A percentile compares a stretch with the other conserved stretches of the same genome.
phyloP scores from a whole-genome alignment of 345 rosid genomes.

The Toxicodendron radicans region DNA sequence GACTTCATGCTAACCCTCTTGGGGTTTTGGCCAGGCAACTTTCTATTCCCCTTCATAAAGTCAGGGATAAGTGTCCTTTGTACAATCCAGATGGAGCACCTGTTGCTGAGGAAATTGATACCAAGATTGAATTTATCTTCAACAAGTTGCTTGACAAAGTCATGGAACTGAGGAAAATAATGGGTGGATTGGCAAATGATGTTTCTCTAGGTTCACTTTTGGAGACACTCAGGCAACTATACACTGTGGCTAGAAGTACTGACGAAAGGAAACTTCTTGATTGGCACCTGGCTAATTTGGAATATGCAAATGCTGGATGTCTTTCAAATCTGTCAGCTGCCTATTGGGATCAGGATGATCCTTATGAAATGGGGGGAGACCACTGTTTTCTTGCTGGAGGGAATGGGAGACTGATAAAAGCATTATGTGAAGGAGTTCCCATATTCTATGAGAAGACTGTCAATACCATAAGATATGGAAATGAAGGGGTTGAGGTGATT shows the following conservation, averaged over 20 bases:
- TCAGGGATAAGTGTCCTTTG: constrained; percentile 85
- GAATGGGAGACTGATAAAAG: constrained; percentile 83
- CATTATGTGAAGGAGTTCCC: constrained; percentile 80
- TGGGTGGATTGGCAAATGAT: constrained; percentile 61
- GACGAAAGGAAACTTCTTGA: constrained; percentile 81
- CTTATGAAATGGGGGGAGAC: constrained; percentile 99
- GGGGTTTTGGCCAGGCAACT: constrained; percentile 98
- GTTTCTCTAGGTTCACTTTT: constrained; percentile 79
- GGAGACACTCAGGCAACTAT: constrained; percentile 74
- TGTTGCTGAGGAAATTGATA: constrained; percentile 65
- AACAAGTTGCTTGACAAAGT: constrained; percentile 95
- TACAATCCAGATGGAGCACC: constrained; percentile 77
- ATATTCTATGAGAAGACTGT: constrained; percentile 71
- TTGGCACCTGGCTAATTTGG: constrained; percentile 97
- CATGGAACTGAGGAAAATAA: constrained; percentile 74
- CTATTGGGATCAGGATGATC: constrained; percentile 99
- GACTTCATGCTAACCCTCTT: constrained; percentile 90
- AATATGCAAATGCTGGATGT: constrained; percentile 96
- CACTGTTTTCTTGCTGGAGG: constrained; percentile 99
- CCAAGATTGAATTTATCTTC: constrained; percentile 61
- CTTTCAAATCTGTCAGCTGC: constrained; percentile 87
- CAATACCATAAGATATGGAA: constrained; percentile 53
- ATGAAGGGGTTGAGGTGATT: constrained; percentile 60
- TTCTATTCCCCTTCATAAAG: constrained; percentile 89
- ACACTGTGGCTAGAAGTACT: constrained; percentile 53